A percentile compares a stretch with the other conserved stretches of the same genome.
These are phyloP conservation scores for Aureobasidium subglaciale DNA, from an alignment of 2,329 filamentous ascomycete genomes.

Conservation along the genomic window DNA sequence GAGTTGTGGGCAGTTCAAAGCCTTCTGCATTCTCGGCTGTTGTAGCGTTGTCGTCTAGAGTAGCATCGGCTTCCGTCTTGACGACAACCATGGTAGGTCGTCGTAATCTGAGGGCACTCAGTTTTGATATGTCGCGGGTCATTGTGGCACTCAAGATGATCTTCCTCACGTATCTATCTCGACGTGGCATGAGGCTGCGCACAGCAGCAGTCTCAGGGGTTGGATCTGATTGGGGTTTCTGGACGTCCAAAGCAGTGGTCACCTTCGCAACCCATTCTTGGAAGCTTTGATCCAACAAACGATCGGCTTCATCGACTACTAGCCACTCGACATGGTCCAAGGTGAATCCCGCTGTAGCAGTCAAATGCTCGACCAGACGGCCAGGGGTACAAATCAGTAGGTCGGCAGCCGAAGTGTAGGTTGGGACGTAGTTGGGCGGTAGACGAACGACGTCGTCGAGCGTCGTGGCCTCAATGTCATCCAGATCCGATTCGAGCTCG, in stretches of 20 bases:
- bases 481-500: slow-evolving; percentile 30
- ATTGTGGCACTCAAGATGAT: slow-evolving; percentile 87
- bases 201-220: slow-evolving; percentile 19
- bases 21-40: slow-evolving; percentile 25
- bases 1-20: slow-evolving; percentile 51
- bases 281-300: slow-evolving; percentile 82
- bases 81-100: slow-evolving; percentile 72
- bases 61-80: slow-evolving; percentile 38
- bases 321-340: slow-evolving; percentile 78
- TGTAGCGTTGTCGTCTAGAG: slow-evolving; percentile 20
- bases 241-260: slow-evolving; percentile 50
- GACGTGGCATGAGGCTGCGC: slow-evolving; percentile 18
- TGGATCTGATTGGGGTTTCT: slow-evolving; percentile 38
- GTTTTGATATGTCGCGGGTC: slow-evolving; percentile 74
- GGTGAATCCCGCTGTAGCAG: slow-evolving; percentile 73
- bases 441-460: slow-evolving; percentile 33
- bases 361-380: slow-evolving; percentile 82
- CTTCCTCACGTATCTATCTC: slow-evolving; percentile 56
- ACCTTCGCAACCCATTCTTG: slow-evolving; percentile 80
- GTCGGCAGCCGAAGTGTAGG: slow-evolving; percentile 67
- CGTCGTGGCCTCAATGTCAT: slow-evolving; percentile 21
- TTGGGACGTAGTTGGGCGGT: slow-evolving; percentile 57
- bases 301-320: slow-evolving; percentile 89
- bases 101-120: slow-evolving; percentile 64
- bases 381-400: slow-evolving; percentile 88